A percentile compares a stretch with the other conserved stretches of the same genome.
These are phyloP conservation scores for Alternaria conjuncta DNA, from an alignment of 2,329 filamentous ascomycete species.

Conservation along the genomic window DNA sequence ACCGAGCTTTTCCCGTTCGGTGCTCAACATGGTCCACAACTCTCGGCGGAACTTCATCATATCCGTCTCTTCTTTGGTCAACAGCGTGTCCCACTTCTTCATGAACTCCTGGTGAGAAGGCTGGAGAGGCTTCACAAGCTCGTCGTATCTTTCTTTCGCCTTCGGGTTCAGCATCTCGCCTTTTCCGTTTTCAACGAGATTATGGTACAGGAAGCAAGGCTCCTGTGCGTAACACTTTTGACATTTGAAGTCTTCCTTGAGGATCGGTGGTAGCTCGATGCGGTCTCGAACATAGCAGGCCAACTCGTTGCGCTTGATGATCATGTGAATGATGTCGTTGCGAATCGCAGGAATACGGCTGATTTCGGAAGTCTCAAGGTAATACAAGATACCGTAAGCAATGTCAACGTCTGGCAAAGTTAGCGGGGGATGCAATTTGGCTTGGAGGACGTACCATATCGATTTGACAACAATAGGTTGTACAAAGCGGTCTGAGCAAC, in stretches of 20 bases:
- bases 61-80: conserved; percentile 94
- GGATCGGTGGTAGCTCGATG: conserved; percentile 83
- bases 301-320: conserved; percentile 91
- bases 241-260: conserved; percentile 81
- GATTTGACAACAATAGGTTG: conserved; percentile 87
- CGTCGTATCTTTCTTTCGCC: conserved; percentile 80
- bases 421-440: conserved; percentile 7
- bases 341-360: conserved; percentile 84
- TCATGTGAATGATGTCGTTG: conserved; percentile 92
- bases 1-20: conserved; percentile 84
- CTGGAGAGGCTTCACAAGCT: conserved; percentile 78
- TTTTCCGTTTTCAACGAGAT: conserved; percentile 82
- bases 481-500: conserved; percentile 94
- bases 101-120: conserved; percentile 82
- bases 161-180: conserved; percentile 81
- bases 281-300: conserved; percentile 84
- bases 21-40: conserved; percentile 94
- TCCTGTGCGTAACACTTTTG: conserved; percentile 89
- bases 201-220: conserved; percentile 92
- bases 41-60: conserved; percentile 86
- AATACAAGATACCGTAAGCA: conserved; percentile 89
- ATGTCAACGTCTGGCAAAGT: conserved; percentile 75
- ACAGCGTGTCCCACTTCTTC: conserved; percentile 88
- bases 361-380: conserved; percentile 88
- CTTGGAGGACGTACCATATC: conserved; percentile 66